Percentiles rank a stretch among this genome's conserved stretches.
Conservation (phyloP, 805 yeast species). For the Kodamaea kakaduensis region DNA sequence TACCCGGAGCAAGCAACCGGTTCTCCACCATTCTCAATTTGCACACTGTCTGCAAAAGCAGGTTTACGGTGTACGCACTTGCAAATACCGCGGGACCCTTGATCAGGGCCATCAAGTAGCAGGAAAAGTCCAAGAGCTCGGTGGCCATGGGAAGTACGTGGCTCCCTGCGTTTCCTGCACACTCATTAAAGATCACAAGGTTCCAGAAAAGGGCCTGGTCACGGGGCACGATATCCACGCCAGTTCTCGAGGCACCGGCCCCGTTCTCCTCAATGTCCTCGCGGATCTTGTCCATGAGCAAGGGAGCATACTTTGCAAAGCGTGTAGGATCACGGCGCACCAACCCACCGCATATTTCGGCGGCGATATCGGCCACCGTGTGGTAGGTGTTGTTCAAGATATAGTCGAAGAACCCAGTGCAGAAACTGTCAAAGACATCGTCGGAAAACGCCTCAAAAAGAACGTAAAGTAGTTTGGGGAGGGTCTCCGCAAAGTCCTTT, state of each 20-base stretch:
- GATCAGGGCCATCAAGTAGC: slow-evolving; percentile 44
- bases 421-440: slow-evolving; percentile 45
- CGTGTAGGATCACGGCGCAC: slow-evolving; percentile 57
- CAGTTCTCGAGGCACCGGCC: slow-evolving; percentile 72
- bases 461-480: slow-evolving; percentile 35
- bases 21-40: slow-evolving; percentile 56
- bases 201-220: slow-evolving; percentile 76
- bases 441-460: slow-evolving; percentile 57
- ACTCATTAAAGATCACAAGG: slow-evolving; percentile 63
- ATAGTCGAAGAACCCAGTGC: slow-evolving; percentile 50
- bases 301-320: slow-evolving; percentile 41
- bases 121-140: slow-evolving; percentile 46
- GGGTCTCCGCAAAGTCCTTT: slow-evolving; percentile 33
- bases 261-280: slow-evolving; percentile 71
- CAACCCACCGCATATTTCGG: slow-evolving; percentile 69
- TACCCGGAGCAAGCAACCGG: slow-evolving; percentile 47
- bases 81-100: slow-evolving; percentile 63
- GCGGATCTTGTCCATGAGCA: slow-evolving; percentile 50
- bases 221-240: slow-evolving; percentile 64
- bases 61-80: slow-evolving; percentile 61
- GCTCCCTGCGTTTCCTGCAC: slow-evolving; percentile 63
- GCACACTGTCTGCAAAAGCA: slow-evolving; percentile 59
- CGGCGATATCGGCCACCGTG: slow-evolving; percentile 61
- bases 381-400: slow-evolving; percentile 56
- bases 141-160: slow-evolving; percentile 40